These are phyloP conservation scores for Diversispora epigaea DNA, from an alignment of 192 early-diverging fungal species.

Conservation along the genomic window DNA sequence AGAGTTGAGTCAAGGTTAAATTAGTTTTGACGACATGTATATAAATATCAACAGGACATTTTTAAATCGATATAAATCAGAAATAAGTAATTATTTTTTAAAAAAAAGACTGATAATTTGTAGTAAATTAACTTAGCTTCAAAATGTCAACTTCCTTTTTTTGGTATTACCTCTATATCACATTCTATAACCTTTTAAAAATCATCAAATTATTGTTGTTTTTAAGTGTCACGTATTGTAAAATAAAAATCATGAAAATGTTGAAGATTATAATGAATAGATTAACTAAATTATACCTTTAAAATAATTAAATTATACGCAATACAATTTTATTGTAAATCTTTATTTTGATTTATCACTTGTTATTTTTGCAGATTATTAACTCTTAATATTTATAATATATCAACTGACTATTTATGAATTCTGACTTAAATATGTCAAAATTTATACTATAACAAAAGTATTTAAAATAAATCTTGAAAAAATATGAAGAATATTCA, in stretches of 20 bases:
- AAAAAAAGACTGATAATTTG: no score
- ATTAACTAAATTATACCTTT: constrained; percentile 8
- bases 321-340: constrained; percentile 27
- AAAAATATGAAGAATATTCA: constrained; percentile 12
- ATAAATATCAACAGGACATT: no score
- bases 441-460: constrained; percentile 17
- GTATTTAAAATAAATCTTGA: constrained; percentile 22
- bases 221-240: no score
- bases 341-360: background rate
- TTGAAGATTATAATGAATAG: constrained; percentile 22
- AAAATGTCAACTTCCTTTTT: no score
- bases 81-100: no score
- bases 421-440: constrained; percentile 21
- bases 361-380: constrained; percentile 21
- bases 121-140: no score
- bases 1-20: no score
- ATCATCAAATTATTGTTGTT: no score
- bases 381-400: constrained; percentile 27
- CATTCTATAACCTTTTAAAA: no score
- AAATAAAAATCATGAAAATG: constrained; percentile 29
- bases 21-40: no score
- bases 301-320: constrained; percentile 12
- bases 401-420: constrained; percentile 18
- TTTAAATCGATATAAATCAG: no score
- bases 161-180: no score